Evolutionary conservation across 2,329 filamentous ascomycete genomes (phyloP), one percentile per base, ranked within the genome.

Genomic region (Anthostomella pinea): DNA sequence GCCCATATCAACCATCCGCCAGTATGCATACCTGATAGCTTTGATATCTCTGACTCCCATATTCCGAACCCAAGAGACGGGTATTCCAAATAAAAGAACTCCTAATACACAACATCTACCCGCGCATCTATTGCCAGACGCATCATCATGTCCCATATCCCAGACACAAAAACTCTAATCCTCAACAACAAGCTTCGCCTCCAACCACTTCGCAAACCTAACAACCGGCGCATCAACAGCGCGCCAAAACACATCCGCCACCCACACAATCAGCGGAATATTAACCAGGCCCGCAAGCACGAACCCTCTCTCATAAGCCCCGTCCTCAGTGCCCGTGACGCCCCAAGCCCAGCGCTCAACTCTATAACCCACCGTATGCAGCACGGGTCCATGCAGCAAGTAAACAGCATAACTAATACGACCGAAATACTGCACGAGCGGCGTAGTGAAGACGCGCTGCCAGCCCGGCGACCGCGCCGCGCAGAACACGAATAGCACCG

Each of bases 401-500:
- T 82, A 82, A 17, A 82, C 53, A 32, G 75, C 70, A 52, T 77
- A 82, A 34, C 74, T 79, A 46, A 81, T 72, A 52, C 71, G 71
- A 40, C 78, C 78, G 5, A 81, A 61, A 56, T 81, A 81, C 51
- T 79, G 75, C 3, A 77, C 63, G 11, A 66, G 48, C 2, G 59
- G 51, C 2, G 63, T 60, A 51, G 71, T 71, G 58, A 80, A 77
- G 38, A 77, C 60, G 13, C 61, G 58, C 49, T 73, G 71, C 63
- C 74, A 71, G 4, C 52, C 57, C 3, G 58, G 54, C 4, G 69
- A 70, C 35, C 70, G 66, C 16, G 69, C 65, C 13, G 74, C 69
- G 22, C 68, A 67, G 36, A 69, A 59, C 5, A 79, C 68, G 39
- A 79, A 72, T 2, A 77, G 41, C 19, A 75, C 59, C 2, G 74